Conservation (phyloP, 2,329 filamentous ascomycete species). For the Colletotrichum endophyticum region DNA sequence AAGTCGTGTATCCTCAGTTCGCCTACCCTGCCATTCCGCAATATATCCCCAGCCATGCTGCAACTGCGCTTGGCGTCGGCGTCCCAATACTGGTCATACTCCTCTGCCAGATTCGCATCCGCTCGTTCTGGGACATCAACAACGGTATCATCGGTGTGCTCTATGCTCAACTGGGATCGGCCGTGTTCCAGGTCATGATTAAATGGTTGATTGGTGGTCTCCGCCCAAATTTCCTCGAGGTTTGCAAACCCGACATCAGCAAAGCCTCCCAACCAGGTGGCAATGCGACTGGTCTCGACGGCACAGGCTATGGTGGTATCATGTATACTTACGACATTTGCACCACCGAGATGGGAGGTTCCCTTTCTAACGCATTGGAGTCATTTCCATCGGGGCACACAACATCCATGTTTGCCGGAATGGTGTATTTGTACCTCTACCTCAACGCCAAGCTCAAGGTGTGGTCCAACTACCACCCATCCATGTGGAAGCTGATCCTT, state of each 20-base stretch:
- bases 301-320: conserved; percentile 59
- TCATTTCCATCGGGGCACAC: conserved; percentile 78
- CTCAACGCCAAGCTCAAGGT: conserved; percentile 82
- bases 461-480: conserved; percentile 73
- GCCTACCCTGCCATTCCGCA: conserved; percentile 74
- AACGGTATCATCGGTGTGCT: conserved; percentile 73
- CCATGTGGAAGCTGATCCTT: conserved; percentile 76
- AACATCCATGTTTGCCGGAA: conserved; percentile 74
- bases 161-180: conserved; percentile 71
- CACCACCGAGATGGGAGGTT: conserved; percentile 66
- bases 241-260: conserved; percentile 67
- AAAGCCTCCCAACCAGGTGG: conserved; percentile 47
- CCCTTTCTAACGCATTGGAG: conserved; percentile 73
- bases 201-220: conserved; percentile 78
- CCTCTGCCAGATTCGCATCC: conserved; percentile 69
- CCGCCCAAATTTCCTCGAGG: conserved; percentile 73
- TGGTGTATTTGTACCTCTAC: conserved; percentile 74
- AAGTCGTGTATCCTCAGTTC: conserved; percentile 73
- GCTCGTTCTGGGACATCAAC: conserved; percentile 73
- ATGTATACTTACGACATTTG: conserved; percentile 76
- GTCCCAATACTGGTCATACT: conserved; percentile 71
- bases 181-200: conserved; percentile 77
- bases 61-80: conserved; percentile 68
- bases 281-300: conserved; percentile 45
- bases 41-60: conserved; percentile 73